Evolutionary conservation across 83 land plant species (phyloP).

Genomic region (Picea abies): DNA sequence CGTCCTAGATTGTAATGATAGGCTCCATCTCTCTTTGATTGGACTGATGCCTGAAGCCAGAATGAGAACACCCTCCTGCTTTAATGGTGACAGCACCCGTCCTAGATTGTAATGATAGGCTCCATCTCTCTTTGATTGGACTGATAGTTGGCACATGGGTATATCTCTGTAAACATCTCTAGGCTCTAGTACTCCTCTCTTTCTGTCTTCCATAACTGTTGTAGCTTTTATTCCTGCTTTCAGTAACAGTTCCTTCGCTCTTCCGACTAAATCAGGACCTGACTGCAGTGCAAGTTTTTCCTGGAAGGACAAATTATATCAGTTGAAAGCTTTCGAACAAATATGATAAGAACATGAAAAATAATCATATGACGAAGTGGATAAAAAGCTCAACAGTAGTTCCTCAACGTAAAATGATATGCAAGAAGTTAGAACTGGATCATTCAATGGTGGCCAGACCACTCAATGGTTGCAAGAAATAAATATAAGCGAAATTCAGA

Average conservation of each 20-base stretch:
- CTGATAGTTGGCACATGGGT: no score
- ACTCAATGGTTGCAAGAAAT: no score
- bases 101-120: neutral
- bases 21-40: conserved; percentile 51
- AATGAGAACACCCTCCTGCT: conserved; percentile 67
- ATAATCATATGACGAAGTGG: no score
- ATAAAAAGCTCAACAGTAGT: no score
- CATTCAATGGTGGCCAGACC: no score
- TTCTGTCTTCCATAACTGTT: no score
- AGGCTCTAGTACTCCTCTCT: no score
- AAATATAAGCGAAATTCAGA: no score
- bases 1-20: neutral
- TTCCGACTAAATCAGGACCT: neutral
- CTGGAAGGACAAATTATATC: neutral
- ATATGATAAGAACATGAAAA: no score
- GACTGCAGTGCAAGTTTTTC: neutral
- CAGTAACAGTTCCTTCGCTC: neutral
- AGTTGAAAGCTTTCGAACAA: no score
- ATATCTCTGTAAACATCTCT: conserved; percentile 20
- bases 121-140: conserved; percentile 63
- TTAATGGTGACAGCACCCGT: conserved; percentile 63
- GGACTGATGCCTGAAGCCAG: conserved; percentile 75
- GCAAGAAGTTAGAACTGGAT: no score
- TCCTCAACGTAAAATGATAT: no score
- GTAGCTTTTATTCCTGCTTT: neutral